Base-by-base conservation (phyloP, 2,329 filamentous ascomycete genomes). In the Teratosphaeria zuluensis region DNA sequence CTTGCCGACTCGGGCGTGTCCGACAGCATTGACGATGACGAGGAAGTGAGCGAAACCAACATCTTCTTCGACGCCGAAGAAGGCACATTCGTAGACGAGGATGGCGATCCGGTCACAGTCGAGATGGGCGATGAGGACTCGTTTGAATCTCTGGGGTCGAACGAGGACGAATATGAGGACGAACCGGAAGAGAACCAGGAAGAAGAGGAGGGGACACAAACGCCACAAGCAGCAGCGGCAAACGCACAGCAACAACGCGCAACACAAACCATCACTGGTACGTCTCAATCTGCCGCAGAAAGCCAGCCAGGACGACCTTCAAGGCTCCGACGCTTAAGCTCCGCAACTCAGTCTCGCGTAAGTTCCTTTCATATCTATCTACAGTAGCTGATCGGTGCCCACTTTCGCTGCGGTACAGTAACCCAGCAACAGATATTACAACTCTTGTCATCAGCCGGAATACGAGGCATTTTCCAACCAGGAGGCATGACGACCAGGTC, bases 391-490 rank as follows among this genome's bases (percentile, higher is more conserved):
- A 65, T 42, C 58, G 16, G 21, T 61, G 21, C 42, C 60, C 32
- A 56, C 51, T 35, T 51, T 48, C 28, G 56, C 58, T 61, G 51
- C 51, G 58, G 58, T 63, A 58, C 68, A 75, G 76, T 79, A 63
- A 78, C 75, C 31, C 75, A 76, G 58, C 73, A 77, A 35, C 77
- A 82, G 61, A 74, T 84, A 54, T 73, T 84, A 61, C 79, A 80
- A 62, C 66, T 84, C 21, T 74, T 85, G n/a, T 77, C 79, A 7
- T 73, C 79, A 35, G 74, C 76, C 56, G 80, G 81, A 35, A 70
- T 85, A 5, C 77, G 78, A 56, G 77, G 78, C 33, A 76, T 84
- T 51, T 77, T 84, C 71, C 60, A 70, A 72, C 56, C 68, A 67
- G 62, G 32, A 12, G 60, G 66, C 33, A 53, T 65, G 33, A 65